Percentiles rank a stretch among this genome's conserved stretches.
Evolutionary conservation across 768 basidiomycete species (phyloP).

Genomic region (Lactarius tabidus): DNA sequence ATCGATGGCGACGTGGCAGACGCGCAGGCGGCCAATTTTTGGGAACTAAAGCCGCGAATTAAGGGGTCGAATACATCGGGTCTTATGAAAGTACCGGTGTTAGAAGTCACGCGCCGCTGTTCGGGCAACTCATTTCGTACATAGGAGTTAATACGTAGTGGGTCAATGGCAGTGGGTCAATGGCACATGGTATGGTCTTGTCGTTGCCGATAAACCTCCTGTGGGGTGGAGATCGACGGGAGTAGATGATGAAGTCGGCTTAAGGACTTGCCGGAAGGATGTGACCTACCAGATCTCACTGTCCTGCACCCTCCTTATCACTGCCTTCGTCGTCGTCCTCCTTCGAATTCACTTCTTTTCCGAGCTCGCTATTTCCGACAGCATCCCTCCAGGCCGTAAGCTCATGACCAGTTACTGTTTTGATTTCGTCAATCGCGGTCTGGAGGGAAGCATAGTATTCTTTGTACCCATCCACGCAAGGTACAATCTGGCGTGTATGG

Average conservation of each 20-base stretch:
- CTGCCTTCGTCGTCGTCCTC: constrained; percentile 45
- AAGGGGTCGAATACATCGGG: neutral
- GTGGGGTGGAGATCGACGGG: neutral
- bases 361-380: constrained; percentile 59
- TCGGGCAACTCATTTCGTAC: neutral
- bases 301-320: constrained; percentile 37
- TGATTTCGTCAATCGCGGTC: constrained; percentile 48
- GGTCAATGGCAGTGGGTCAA: neutral
- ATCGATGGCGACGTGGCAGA: neutral
- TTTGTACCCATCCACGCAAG: constrained; percentile 23
- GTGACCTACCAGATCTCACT: constrained; percentile 4
- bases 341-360: constrained; percentile 49
- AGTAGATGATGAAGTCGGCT: neutral
- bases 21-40: neutral
- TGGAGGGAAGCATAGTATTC: constrained; percentile 51
- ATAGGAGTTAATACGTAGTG: neutral
- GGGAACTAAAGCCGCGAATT: neutral
- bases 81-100: neutral
- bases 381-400: constrained; percentile 73
- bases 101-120: neutral
- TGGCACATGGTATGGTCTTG: neutral
- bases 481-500: constrained; percentile 29
- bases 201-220: neutral
- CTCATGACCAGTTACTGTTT: constrained; percentile 55
- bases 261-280: neutral